Evolutionary conservation across 139 green algal species (phyloP), one percentile per base, ranked within the genome.

Genomic region (Ostreobium quekettii): DNA sequence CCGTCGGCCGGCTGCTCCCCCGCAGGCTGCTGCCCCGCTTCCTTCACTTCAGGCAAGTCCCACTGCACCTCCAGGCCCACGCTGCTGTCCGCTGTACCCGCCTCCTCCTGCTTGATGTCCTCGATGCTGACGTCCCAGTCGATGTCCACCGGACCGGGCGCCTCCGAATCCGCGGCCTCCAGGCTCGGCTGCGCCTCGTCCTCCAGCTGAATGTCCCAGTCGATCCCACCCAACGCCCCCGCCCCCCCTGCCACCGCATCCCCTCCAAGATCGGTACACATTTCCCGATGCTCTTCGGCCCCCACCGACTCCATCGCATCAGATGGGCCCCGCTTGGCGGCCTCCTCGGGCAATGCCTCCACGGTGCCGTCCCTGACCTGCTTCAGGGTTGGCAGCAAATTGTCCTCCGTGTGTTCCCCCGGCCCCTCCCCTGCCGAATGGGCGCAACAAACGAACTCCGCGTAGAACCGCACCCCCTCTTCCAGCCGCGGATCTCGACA

Each of bases 401-500:
- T 47, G 7, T 7, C 32, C 47, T 31, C 59, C 30, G 26, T 42
- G n/a, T 42, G n/a, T n/a, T n/a, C n/a, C n/a, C n/a, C n/a, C n/a
- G n/a, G n/a, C n/a, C n/a, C n/a, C n/a, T 15, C 58, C 8, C 32
- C 31, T 7, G 56, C 37, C 60, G 84, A 61, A 3, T 80, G 73
- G 31, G 75, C 72, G 26, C 80, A 33, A 47, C 79, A 80, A 22
- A 63, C 71, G 26, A 68, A 39, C 22, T 67, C 78, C 2, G 59
- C 70, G 6, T 56, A 48, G 38, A 84, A 74, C 60, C 81, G 59
- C 26, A 89, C 39, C 70, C 83, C 59, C 68, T 83, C 76, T 53
- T 72, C 30, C 71, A 81, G 36, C n/a, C 73, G 64, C 22, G 71
- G 62, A 29, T 47, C 56, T 24, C 60, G 69, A 35, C 84, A 62